Evolutionary conservation across 805 yeast genomes (phyloP).

Genomic region (Cyberlindnera veronae): DNA sequence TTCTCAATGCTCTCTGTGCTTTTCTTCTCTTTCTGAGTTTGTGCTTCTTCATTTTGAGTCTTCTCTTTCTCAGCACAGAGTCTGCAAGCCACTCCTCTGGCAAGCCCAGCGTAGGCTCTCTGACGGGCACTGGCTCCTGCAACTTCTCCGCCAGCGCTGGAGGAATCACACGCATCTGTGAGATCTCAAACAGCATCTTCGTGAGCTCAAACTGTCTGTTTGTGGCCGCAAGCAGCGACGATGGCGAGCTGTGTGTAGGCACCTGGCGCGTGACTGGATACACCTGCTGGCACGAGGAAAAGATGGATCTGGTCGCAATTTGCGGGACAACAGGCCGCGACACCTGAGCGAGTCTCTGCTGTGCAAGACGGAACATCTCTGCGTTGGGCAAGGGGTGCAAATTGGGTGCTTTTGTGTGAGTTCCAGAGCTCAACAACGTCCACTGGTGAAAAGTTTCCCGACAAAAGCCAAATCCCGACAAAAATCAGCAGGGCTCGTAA

Average conservation of each 20-base stretch:
- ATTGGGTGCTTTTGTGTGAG: neutral
- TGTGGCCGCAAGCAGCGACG: slow-evolving; percentile 5
- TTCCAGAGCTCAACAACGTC: neutral
- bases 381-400: neutral
- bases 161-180: slow-evolving; percentile 23
- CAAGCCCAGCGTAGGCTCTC: slow-evolving; percentile 1
- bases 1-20: slow-evolving; percentile 80
- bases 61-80: slow-evolving; percentile 79
- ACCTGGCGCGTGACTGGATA: slow-evolving; percentile 13
- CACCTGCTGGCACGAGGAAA: slow-evolving; percentile 13
- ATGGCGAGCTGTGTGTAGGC: slow-evolving; percentile 5
- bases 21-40: slow-evolving; percentile 96
- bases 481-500: no score
- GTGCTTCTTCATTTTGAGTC: slow-evolving; percentile 96
- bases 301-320: slow-evolving; percentile 1
- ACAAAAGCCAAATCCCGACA: no score
- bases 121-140: slow-evolving; percentile 12
- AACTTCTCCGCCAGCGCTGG: slow-evolving; percentile 20
- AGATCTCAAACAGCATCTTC: slow-evolving; percentile 14
- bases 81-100: slow-evolving; percentile 36
- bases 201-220: slow-evolving; percentile 10
- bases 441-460: neutral
- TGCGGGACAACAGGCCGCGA: neutral
- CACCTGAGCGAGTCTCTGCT: slow-evolving; percentile 2
- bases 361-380: slow-evolving; percentile 9